Evolutionary conservation across 208 protist species (phyloP), one percentile per base, ranked within the genome.

Genomic region (Leptomonas seymouri): DNA sequence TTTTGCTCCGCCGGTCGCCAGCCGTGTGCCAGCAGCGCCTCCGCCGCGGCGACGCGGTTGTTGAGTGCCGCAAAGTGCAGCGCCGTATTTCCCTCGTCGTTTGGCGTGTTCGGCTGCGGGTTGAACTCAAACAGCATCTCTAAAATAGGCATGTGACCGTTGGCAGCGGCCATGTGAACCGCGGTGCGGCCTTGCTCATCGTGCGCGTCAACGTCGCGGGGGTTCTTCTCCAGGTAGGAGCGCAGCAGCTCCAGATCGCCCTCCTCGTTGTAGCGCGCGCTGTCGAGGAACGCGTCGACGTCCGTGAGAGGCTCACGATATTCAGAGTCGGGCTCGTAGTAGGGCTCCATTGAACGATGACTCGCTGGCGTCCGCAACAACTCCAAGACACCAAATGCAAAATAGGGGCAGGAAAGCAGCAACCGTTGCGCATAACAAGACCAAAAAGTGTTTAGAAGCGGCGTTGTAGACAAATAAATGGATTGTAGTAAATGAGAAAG

Each of bases 51-150:
- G 14, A 91, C 55, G 58, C 83, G 82, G 71, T 94, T 93, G 74
- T 95, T 95, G 34, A 96, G 79, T n/a, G 93, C 93, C 20, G 93
- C 90, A 67, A 94, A 95, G 59, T 94, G 88, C 12, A 97, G 76
- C 1, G 93, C 90, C 8, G 93, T 95, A 65, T 94, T 95, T 27
- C 93, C 93, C 65, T 95, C 85, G 30, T 86, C 59, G 57, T 95
- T 97, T 7, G 80, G 63, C 21, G 87, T 55, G 77, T 97, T 84
- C 2, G 84, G 82, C 20, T 63, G 54, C 12, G 90, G 86, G 45
- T 70, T 58, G 61, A 89, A 93, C 27, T 68, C 60, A 27, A 91
- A 80, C 15, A 97, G 82, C 71, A 89, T 83, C 60, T 93, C 77
- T 11, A 97, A 67, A 9, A 94, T 81, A 5, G 59, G 50, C 74